These are phyloP conservation scores for Acrodontium crateriforme DNA, from an alignment of 2,329 filamentous ascomycete species.

Conservation along the genomic window DNA sequence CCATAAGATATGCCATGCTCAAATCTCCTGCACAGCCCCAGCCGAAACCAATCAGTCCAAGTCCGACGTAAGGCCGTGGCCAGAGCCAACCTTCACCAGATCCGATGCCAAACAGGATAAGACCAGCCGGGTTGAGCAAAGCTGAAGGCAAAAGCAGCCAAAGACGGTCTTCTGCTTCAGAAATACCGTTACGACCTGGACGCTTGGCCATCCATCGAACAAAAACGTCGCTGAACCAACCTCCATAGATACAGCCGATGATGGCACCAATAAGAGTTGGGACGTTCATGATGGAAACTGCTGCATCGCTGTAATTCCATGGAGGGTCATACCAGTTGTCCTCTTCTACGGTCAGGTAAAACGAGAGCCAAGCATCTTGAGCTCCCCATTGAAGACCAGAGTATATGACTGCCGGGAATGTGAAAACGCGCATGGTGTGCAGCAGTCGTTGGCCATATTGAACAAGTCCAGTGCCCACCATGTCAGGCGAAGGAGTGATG, in stretches of 20 bases:
- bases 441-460: conserved; percentile 41
- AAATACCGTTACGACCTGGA: conserved; percentile 34
- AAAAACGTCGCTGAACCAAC: conserved; percentile 43
- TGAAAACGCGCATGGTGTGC: conserved; percentile 43
- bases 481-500: conserved; percentile 42
- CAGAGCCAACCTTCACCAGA: conserved; percentile 38
- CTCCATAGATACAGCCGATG: conserved; percentile 44
- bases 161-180: conserved; percentile 42
- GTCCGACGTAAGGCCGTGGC: conserved; percentile 37
- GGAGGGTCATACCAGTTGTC: conserved; percentile 41
- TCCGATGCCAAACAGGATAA: conserved; percentile 41
- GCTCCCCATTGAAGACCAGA: conserved; percentile 46
- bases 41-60: conserved; percentile 46
- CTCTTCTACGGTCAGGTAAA: conserved; percentile 45
- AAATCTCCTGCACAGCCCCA: conserved; percentile 46
- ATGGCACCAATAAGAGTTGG: conserved; percentile 41
- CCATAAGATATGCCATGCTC: conserved; percentile 37
- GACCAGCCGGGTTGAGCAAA: conserved; percentile 36
- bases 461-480: conserved; percentile 38
- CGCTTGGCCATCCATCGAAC: conserved; percentile 41
- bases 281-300: conserved; percentile 44
- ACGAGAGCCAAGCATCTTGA: conserved; percentile 46
- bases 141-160: conserved; percentile 39
- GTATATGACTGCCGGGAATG: conserved; percentile 44
- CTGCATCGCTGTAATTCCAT: conserved; percentile 41